phyloP scores from a whole-genome alignment of 306 rosid species.

The Acacia crassicarpa region DNA sequence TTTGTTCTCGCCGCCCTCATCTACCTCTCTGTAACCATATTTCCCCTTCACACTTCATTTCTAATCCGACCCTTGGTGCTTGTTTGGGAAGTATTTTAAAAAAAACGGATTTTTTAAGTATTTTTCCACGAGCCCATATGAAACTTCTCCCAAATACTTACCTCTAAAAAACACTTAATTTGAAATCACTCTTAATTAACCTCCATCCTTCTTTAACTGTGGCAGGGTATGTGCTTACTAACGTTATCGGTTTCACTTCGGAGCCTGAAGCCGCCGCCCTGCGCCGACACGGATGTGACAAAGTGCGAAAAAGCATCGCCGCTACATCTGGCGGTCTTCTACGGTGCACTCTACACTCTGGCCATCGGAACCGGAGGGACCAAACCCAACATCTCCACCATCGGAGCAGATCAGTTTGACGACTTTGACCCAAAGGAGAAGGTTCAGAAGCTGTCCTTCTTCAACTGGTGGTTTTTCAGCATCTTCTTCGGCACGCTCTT shows the following conservation, averaged over 20 bases:
- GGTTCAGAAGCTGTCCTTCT: constrained; percentile 74
- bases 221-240: constrained; percentile 51
- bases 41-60: neutral
- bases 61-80: neutral
- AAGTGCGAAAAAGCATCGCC: constrained; percentile 44
- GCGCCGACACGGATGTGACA: constrained; percentile 29
- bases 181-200: no score
- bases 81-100: no score
- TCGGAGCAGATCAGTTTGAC: constrained; percentile 95
- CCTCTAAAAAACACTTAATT: no score
- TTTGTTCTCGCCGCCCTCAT: constrained; percentile 53
- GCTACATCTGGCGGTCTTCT: constrained; percentile 43
- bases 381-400: constrained; percentile 91
- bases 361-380: constrained; percentile 93
- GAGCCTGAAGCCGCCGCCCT: constrained; percentile 44
- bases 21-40: constrained; percentile 54
- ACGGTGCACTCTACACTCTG: constrained; percentile 62
- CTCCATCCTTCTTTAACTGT: neutral
- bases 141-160: no score
- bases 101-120: no score
- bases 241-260: constrained; percentile 54
- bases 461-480: constrained; percentile 97
- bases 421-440: constrained; percentile 77
- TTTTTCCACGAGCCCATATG: no score
- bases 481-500: constrained; percentile 87